Base-by-base conservation (phyloP, 345 rosid species). In the Diplotaxis tenuifolia region DNA sequence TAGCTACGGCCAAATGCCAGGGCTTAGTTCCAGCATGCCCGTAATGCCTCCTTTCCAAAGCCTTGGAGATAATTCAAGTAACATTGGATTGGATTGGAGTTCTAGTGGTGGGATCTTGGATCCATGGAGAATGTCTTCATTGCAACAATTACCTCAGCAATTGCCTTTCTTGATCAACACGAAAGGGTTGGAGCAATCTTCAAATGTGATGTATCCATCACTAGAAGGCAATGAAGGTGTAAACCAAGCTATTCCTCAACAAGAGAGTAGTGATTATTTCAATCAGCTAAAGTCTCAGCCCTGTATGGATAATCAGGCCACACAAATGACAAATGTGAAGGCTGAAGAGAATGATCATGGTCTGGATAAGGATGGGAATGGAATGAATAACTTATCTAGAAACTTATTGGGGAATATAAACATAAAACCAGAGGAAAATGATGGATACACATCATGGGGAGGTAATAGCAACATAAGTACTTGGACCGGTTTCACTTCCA, bases 101-200 rank as follows among this genome's bases (percentile, higher is more conserved):
- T 64, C 72, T 47, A 77, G 29, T 65, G 62, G 63, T 32, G 62
- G 72, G 21, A 25, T 71, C 15, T 66, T 71, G 40, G 76, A 72
- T 20, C 64, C 61, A 59, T 77, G 80, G 80, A 72, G 80, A 65
- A 11, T 64, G 19, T 22, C 67, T 20, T 71, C 73, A 66, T 36
- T 69, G n/a, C 80, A 77, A 58, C 80, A 76, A 49, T n/a, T n/a
- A n/a, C 20, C 53, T 71, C 80, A 71, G 15, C 69, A 77, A 29
- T 50, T 20, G 76, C 80, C 80, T 66, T 77, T 77, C 80, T 60
- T 52, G 58, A 40, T 71, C 28, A 72, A 72, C 76, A 52, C 20
- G 16, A 19, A 36, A 23, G 72, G 76, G 0, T 66, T 72, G 19
- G 73, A 59, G 15, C 76, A 71, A 59, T 52, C 76, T 71, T 42